Conservation (phyloP, 495 filamentous ascomycete species). For the Penicillium malachiteum region DNA sequence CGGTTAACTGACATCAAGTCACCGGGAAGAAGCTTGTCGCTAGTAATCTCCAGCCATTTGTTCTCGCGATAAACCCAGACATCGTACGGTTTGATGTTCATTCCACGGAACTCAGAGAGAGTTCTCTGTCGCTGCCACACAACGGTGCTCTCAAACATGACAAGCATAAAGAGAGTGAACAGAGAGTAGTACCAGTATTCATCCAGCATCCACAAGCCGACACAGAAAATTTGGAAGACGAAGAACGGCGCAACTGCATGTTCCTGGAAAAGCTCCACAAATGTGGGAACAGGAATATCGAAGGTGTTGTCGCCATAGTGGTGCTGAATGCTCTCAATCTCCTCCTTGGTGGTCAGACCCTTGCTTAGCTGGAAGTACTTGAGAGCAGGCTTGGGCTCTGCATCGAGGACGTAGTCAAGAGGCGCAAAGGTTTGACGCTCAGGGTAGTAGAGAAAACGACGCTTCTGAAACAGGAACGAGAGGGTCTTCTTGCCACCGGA, state of each 20-base stretch:
- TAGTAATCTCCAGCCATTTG: constrained; percentile 85
- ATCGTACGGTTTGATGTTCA: constrained; percentile 98
- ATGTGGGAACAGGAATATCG: constrained; percentile 94
- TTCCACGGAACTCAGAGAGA: constrained; percentile 94
- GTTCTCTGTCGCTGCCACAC: constrained; percentile 98
- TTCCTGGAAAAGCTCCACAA: constrained; percentile 94
- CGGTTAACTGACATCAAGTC: constrained; percentile 92
- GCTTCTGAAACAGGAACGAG: constrained; percentile 97
- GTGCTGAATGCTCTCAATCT: constrained; percentile 75
- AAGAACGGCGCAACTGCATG: constrained; percentile 99
- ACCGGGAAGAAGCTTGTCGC: constrained; percentile 93
- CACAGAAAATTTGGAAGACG: constrained; percentile 98
- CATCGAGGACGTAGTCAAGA: constrained; percentile 80
- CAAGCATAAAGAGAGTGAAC: constrained; percentile 97
- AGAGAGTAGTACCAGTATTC: constrained; percentile 99
- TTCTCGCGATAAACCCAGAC: constrained; percentile 83
- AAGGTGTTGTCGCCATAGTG: constrained; percentile 98
- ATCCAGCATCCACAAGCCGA: constrained; percentile 97
- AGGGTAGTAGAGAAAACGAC: constrained; percentile 83
- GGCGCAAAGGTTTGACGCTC: constrained; percentile 71
- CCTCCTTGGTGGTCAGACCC: constrained; percentile 67
- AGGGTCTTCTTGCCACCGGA: constrained; percentile 67
- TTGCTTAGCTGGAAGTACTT: constrained; percentile 72
- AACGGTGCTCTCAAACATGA: constrained; percentile 96
- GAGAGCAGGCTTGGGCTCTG: constrained; percentile 74